Base-by-base conservation (phyloP, 129 eudicot genomes). In the Artemisia annua region DNA sequence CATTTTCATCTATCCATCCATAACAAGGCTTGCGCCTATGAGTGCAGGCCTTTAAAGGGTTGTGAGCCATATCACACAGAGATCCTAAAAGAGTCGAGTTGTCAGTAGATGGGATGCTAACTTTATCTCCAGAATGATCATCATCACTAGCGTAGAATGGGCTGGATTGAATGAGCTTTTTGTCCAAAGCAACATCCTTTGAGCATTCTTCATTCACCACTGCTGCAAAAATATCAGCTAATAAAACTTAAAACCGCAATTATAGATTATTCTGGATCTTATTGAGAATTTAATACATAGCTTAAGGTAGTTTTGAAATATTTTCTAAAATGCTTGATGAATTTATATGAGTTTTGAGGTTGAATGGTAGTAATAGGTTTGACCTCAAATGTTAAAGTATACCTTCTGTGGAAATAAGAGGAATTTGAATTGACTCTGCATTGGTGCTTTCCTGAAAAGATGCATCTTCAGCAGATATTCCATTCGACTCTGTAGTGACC, bases 1-100 rank as follows among this genome's bases (percentile, higher is more conserved):
- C 60, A 0, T 69, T 26, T 7, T 43, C 66, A n/a, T 68, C 49
- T 15, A 73, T 73, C 77, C 77, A 73, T 30, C 77, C 69, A 73
- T 49, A 61, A 73, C 69, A 73, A 30, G 77, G 69, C 20, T 62
- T 62, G 48, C 14, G 61, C 30, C 8, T 61, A 50, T 7, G 22
- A 20, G 22, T 20, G 22, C 22, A 20, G 22, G 1, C 22, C 22
- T 20, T 20, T 20, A 20, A 20, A 20, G 22, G 1, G 22, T 20
- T 20, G 22, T 18, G 4, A 17, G 62, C 58, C n/a, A 15, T 14
- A 22, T 53, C 56, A 57, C 12, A 14, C 22, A 65, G 1, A 19
- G 46, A 15, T 65, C 7, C 18, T 73, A 14, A 28, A 51, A 32
- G 55, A 32, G 54, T 50, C 48, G 71, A 20, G 43, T 74, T 32